Evolutionary conservation across 2,329 filamentous ascomycete species (phyloP).

Genomic region (Ambrosiella beaveri): DNA sequence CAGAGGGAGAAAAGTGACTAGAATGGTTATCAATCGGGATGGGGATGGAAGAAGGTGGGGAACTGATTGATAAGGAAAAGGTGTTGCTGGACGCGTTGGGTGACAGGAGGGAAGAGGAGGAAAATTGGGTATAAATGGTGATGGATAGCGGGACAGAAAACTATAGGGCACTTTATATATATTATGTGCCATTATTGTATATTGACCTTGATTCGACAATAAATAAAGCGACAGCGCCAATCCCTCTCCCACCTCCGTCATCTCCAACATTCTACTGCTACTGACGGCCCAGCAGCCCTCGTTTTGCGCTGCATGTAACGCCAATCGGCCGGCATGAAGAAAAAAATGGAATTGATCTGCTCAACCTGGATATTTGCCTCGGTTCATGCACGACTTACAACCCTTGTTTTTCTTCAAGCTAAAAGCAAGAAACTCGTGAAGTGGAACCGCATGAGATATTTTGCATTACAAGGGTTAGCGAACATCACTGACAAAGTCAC

Average conservation of each 20-base stretch:
- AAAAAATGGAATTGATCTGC: neutral
- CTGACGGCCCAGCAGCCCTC: neutral
- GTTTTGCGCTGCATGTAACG: neutral
- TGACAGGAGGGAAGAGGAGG: no score
- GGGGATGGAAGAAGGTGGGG: no score
- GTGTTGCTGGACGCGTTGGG: no score
- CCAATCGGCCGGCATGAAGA: neutral
- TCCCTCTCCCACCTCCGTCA: neutral
- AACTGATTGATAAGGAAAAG: no score
- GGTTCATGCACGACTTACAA: neutral
- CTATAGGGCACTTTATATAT: no score
- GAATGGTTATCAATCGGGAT: neutral
- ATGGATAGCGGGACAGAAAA: no score
- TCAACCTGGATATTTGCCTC: neutral
- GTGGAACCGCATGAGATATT: no score
- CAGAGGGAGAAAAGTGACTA: neutral
- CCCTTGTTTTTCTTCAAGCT: no score
- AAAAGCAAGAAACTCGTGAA: no score
- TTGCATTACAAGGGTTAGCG: neutral
- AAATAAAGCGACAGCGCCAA: neutral
- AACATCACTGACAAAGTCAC: neutral
- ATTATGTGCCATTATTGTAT: no score
- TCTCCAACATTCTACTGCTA: neutral
- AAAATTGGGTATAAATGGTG: no score
- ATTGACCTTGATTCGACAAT: neutral